These are phyloP conservation scores for Smallanthus sonchifolius DNA, from an alignment of 129 eudicot species.

Conservation along the genomic window DNA sequence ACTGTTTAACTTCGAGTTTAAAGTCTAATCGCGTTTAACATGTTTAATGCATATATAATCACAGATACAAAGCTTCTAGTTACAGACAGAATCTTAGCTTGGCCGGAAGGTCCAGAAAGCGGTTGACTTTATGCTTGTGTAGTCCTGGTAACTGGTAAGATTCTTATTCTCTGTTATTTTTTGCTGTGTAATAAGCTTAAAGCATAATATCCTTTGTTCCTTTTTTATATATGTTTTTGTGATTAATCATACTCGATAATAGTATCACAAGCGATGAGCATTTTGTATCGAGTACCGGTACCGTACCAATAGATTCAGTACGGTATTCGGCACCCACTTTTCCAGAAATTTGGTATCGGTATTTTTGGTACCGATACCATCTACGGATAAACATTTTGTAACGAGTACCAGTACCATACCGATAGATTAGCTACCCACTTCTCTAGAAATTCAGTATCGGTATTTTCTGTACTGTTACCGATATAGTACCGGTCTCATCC, in stretches of 20 bases:
- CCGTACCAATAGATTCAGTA: too few relatives aligned
- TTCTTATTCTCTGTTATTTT: constrained; percentile 26
- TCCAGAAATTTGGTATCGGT: too few relatives aligned
- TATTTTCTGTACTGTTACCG: too few relatives aligned
- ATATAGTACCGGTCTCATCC: too few relatives aligned
- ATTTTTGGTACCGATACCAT: too few relatives aligned
- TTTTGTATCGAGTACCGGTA: too few relatives aligned
- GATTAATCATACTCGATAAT: neutral
- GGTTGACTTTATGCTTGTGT: neutral
- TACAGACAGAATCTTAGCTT: constrained; percentile 10
- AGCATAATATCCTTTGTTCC: neutral
- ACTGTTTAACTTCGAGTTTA: constrained; percentile 20
- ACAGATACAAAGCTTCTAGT: neutral
- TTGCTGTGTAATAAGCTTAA: constrained; percentile 11
- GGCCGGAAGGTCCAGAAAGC: constrained; percentile 13
- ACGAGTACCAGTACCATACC: too few relatives aligned
- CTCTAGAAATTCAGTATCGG: too few relatives aligned
- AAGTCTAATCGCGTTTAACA: neutral
- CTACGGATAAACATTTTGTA: too few relatives aligned
- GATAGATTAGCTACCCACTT: too few relatives aligned
- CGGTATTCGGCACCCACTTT: too few relatives aligned
- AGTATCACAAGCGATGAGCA: too few relatives aligned
- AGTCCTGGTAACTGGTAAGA: neutral
- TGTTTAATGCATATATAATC: neutral
- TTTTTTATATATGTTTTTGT: neutral